Evolutionary conservation across 352 stramenopile species (phyloP).

Genomic region (Thraustotheca clavata): DNA sequence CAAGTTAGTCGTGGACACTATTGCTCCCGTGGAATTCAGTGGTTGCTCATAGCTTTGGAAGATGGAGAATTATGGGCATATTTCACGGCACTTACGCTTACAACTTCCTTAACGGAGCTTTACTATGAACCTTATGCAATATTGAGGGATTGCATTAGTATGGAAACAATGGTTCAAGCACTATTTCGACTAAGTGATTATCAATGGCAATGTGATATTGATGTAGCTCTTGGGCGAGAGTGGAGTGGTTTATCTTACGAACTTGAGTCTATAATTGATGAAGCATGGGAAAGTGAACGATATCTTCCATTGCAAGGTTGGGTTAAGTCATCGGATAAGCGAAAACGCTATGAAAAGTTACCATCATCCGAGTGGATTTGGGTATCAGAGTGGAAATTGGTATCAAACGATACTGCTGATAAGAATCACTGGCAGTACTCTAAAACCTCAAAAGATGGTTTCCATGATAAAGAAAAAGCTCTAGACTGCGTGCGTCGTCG

Average conservation of each 20-base stretch:
- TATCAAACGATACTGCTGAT: background rate
- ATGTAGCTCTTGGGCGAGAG: background rate
- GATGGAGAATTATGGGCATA: slow-evolving; percentile 17
- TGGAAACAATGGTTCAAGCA: background rate
- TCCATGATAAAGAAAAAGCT: slow-evolving; percentile 2
- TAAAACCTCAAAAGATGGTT: slow-evolving; percentile 11
- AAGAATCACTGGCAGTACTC: slow-evolving; percentile 8
- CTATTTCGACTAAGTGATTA: slow-evolving; percentile 13
- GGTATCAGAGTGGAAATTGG: background rate
- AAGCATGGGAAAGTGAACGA: slow-evolving; percentile 12
- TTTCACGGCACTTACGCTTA: slow-evolving; percentile 11
- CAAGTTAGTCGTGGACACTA: background rate
- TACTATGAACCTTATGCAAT: slow-evolving; percentile 17
- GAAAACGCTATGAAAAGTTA: background rate
- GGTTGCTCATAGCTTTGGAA: slow-evolving; percentile 9
- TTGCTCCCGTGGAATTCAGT: slow-evolving; percentile 7
- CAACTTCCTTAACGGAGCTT: background rate
- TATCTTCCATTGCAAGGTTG: slow-evolving; percentile 20
- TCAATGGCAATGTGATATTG: background rate
- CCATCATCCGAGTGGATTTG: slow-evolving; percentile 11
- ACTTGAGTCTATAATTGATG: background rate
- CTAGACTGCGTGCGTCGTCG: slow-evolving; percentile 9
- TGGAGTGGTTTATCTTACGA: background rate
- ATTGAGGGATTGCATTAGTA: background rate
- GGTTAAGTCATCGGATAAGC: slow-evolving; percentile 16